These are phyloP conservation scores for Patellifolia procumbens DNA, from an alignment of 179 eudicot genomes.

Conservation along the genomic window DNA sequence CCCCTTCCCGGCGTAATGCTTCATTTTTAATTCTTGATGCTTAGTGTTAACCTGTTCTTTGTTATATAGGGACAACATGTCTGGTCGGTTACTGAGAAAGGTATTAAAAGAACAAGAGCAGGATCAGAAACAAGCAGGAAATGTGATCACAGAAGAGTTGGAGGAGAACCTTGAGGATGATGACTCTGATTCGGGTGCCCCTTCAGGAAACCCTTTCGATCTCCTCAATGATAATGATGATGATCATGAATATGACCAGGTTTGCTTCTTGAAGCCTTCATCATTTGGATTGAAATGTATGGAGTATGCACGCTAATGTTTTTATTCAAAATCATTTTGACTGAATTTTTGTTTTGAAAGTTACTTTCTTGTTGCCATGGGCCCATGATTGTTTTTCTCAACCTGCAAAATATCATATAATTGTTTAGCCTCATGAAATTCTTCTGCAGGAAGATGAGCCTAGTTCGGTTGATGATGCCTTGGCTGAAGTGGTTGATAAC, in stretches of 20 bases:
- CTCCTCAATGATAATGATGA: constrained; percentile 55
- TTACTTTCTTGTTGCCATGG: too few relatives aligned
- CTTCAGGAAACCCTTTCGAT: constrained; percentile 60
- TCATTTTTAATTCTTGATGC: too few relatives aligned
- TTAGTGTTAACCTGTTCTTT: neutral
- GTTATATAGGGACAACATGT: constrained; percentile 46
- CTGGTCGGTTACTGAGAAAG: constrained; percentile 68
- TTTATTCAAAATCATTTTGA: too few relatives aligned
- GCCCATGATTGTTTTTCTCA: too few relatives aligned
- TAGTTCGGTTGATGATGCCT: constrained; percentile 30
- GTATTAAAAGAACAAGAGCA: constrained; percentile 61
- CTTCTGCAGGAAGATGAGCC: constrained; percentile 49
- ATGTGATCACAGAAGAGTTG: constrained; percentile 27
- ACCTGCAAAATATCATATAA: too few relatives aligned
- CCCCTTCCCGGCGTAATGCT: too few relatives aligned
- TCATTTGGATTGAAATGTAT: too few relatives aligned
- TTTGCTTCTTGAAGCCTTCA: constrained; percentile 23
- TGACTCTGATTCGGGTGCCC: constrained; percentile 42
- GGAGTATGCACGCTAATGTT: too few relatives aligned
- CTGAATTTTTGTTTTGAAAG: too few relatives aligned
- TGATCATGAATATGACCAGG: constrained; percentile 47
- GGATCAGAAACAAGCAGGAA: constrained; percentile 24
- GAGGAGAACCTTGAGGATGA: constrained; percentile 40
- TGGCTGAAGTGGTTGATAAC: constrained; percentile 21
- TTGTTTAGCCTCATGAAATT: neutral